phyloP scores from a whole-genome alignment of 345 rosid species.

The Cardamine chenopodiifolia region DNA sequence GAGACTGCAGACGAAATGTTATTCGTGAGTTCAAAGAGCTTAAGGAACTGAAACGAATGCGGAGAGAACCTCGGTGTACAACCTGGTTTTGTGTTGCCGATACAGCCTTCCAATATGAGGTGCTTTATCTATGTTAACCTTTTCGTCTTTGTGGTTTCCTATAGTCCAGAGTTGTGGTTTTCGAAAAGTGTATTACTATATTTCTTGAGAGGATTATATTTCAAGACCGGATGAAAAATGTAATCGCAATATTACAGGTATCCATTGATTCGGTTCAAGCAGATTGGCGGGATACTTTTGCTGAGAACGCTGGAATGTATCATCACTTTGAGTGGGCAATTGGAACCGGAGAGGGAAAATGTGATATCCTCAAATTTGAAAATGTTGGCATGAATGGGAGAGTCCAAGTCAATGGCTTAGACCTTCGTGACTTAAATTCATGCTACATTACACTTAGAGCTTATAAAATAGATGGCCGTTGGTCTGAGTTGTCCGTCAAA shows the following conservation, averaged over 20 bases:
- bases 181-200: background rate
- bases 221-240: background rate
- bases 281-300: slow-evolving; percentile 85
- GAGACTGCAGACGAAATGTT: slow-evolving; percentile 97
- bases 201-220: slow-evolving; percentile 14
- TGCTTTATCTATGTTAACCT: slow-evolving; percentile 37
- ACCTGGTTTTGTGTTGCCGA: slow-evolving; percentile 93
- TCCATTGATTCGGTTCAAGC: slow-evolving; percentile 69
- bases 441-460: slow-evolving; percentile 93
- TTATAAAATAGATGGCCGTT: slow-evolving; percentile 86
- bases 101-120: slow-evolving; percentile 88
- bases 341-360: slow-evolving; percentile 89
- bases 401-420: slow-evolving; percentile 70
- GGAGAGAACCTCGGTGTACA: slow-evolving; percentile 87
- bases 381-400: slow-evolving; percentile 79
- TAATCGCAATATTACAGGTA: slow-evolving; percentile 56
- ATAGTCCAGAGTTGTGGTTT: background rate
- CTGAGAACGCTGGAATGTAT: slow-evolving; percentile 72
- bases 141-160: slow-evolving; percentile 12
- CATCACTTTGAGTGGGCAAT: slow-evolving; percentile 99
- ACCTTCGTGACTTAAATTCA: slow-evolving; percentile 61
- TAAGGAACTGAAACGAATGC: slow-evolving; percentile 94
- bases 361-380: slow-evolving; percentile 85
- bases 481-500: slow-evolving; percentile 82
- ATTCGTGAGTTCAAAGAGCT: slow-evolving; percentile 97